Conservation (phyloP, 345 rosid genomes). For the Salix brachista region DNA sequence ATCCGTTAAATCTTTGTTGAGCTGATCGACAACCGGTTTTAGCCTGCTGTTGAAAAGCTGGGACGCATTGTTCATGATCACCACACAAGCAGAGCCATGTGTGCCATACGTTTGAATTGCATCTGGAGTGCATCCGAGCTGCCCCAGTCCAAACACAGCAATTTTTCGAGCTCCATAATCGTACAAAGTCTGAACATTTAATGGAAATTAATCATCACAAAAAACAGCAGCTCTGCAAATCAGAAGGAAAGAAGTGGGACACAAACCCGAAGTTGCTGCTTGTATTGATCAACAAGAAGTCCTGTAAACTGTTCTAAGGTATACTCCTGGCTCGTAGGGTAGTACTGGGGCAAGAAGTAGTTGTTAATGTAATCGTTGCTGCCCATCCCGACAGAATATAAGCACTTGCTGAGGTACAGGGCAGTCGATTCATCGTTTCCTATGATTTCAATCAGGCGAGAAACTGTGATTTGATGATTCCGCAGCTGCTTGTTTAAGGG, state of each 20-base stretch:
- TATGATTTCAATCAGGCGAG: not conserved
- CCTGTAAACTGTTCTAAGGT: not conserved
- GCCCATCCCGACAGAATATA: constrained; percentile 33
- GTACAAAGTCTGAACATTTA: not conserved
- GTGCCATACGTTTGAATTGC: not conserved
- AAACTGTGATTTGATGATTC: constrained; percentile 4
- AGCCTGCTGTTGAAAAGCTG: not conserved
- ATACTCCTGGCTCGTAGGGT: not conserved
- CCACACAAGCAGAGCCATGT: constrained; percentile 2
- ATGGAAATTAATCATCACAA: too few species aligned
- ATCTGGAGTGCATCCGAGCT: not conserved
- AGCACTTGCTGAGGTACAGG: constrained; percentile 23
- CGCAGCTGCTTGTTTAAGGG: not conserved
- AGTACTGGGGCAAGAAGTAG: constrained; percentile 21
- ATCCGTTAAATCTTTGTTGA: not conserved
- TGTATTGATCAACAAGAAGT: not conserved
- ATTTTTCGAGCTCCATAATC: not conserved
- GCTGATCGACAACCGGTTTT: not conserved
- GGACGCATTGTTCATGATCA: not conserved
- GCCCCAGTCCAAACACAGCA: not conserved
- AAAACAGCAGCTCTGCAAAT: not conserved
- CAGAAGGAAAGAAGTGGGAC: not conserved
- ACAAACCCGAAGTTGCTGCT: not conserved
- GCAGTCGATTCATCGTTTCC: not conserved
- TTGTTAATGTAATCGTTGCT: constrained; percentile 48